Conservation (phyloP, 1,139 yeast species). For the Pichia sp. region DNA sequence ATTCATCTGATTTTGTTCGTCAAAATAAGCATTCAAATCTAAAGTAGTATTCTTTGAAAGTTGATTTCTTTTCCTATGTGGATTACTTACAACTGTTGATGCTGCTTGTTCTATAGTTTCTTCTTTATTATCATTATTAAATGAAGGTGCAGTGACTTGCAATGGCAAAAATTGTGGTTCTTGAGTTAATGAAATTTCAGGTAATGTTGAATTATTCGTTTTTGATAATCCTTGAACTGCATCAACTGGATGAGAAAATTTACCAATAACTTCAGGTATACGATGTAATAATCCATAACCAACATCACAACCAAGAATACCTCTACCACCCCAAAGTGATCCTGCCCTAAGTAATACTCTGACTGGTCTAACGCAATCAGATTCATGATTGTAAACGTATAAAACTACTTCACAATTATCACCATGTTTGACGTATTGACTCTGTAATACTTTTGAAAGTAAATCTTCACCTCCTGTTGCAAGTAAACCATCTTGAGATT, state of each 20-base stretch:
- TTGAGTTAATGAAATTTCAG: constrained; percentile 8
- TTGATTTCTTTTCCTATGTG: constrained; percentile 7
- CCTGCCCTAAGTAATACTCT: constrained; percentile 53
- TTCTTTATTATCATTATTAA: constrained; percentile 2
- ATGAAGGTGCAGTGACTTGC: constrained; percentile 10
- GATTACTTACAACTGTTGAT: constrained; percentile 5
- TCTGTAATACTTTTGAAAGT: constrained; percentile 58
- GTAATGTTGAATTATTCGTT: neutral
- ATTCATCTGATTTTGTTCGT: constrained; percentile 12
- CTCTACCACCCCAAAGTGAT: constrained; percentile 55
- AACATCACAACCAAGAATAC: constrained; percentile 87
- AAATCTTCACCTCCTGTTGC: constrained; percentile 83
- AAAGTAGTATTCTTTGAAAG: constrained; percentile 4
- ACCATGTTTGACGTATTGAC: constrained; percentile 42
- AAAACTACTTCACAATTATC: constrained; percentile 36
- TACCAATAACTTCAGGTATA: constrained; percentile 62
- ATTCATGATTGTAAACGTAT: constrained; percentile 84
- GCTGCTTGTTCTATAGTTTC: constrained; percentile 14
- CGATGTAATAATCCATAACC: constrained; percentile 89
- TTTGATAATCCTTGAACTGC: constrained; percentile 2
- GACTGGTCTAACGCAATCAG: constrained; percentile 80
- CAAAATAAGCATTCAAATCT: constrained; percentile 11
- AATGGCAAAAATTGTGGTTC: constrained; percentile 14
- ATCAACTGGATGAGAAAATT: constrained; percentile 18
- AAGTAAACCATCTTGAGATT: constrained; percentile 66